Evolutionary conservation across 2,329 filamentous ascomycete species (phyloP).

Genomic region (Ophiostoma sp.): DNA sequence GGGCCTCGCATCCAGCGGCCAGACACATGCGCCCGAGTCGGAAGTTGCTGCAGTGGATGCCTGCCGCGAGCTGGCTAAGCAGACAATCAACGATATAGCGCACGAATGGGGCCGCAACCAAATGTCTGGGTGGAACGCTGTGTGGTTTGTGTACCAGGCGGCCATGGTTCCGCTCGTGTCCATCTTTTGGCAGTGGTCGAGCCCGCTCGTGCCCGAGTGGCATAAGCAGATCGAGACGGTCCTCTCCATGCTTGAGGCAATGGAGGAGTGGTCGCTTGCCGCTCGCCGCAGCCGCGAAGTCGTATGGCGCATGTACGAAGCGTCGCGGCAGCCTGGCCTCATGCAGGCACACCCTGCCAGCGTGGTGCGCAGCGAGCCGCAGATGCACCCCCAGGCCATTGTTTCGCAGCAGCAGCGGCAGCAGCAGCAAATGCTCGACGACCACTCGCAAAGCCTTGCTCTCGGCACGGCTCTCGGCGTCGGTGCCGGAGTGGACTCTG

Average conservation of each 20-base stretch:
- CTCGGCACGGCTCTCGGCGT: background rate
- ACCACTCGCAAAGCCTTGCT: slow-evolving; percentile 34
- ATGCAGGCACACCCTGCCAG: slow-evolving; percentile 28
- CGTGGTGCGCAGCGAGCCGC: slow-evolving; percentile 25
- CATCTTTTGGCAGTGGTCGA: slow-evolving; percentile 62
- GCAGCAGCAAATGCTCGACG: slow-evolving; percentile 33
- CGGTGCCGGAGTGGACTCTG: background rate
- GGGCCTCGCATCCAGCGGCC: slow-evolving; percentile 54
- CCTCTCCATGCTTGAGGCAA: slow-evolving; percentile 56
- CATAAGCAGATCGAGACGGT: slow-evolving; percentile 54
- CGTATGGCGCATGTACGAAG: slow-evolving; percentile 59
- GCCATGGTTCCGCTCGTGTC: slow-evolving; percentile 73
- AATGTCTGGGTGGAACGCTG: slow-evolving; percentile 74
- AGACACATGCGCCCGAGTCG: slow-evolving; percentile 37
- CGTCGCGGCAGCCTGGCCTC: slow-evolving; percentile 38
- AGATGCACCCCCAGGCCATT: slow-evolving; percentile 19
- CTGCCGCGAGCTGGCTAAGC: slow-evolving; percentile 63
- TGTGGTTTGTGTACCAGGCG: slow-evolving; percentile 77
- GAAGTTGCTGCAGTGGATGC: background rate
- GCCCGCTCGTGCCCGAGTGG: slow-evolving; percentile 47
- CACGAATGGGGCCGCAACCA: slow-evolving; percentile 66
- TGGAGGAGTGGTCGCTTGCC: slow-evolving; percentile 61
- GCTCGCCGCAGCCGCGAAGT: slow-evolving; percentile 59
- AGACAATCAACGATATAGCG: slow-evolving; percentile 67
- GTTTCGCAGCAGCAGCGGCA: slow-evolving; percentile 21